Percentiles rank a stretch among this genome's conserved stretches.
Evolutionary conservation across 2,329 filamentous ascomycete species (phyloP).

Genomic region (Geosmithia putterillii): DNA sequence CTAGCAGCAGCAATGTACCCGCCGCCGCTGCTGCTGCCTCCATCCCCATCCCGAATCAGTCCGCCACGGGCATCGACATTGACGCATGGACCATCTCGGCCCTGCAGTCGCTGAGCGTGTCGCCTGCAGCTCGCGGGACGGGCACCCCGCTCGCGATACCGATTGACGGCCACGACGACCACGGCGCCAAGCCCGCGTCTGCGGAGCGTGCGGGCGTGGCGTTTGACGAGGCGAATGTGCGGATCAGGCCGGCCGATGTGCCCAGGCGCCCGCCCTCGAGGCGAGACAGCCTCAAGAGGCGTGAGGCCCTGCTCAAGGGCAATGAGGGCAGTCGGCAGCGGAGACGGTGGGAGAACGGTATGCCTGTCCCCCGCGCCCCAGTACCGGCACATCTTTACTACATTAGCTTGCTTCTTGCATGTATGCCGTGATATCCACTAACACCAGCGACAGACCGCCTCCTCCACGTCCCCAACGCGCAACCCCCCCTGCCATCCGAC

Average conservation of each 20-base stretch:
- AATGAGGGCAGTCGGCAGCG: constrained; percentile 82
- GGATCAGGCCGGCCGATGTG: constrained; percentile 14
- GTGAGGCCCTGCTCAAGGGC: constrained; percentile 72
- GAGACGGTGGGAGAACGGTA: constrained; percentile 92
- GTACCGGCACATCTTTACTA: not conserved
- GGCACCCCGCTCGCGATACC: constrained; percentile 60
- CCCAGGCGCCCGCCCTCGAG: constrained; percentile 32
- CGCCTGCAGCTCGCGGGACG: constrained; percentile 43
- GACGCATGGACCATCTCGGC: constrained; percentile 55
- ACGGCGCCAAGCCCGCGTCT: not conserved
- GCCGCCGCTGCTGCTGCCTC: constrained; percentile 4
- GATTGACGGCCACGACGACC: constrained; percentile 42
- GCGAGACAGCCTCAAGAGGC: constrained; percentile 43
- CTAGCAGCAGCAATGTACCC: constrained; percentile 7
- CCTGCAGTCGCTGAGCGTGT: constrained; percentile 41
- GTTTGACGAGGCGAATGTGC: constrained; percentile 5
- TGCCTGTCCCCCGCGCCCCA: constrained; percentile 7
- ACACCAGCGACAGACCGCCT: constrained; percentile 85
- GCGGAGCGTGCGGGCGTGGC: constrained; percentile 7
- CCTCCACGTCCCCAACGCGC: constrained; percentile 71
- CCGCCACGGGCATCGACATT: constrained; percentile 36
- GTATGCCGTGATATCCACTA: too few species aligned
- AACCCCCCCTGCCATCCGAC: constrained; percentile 71
- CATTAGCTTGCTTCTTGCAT: not conserved
- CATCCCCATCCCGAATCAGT: constrained; percentile 8